A percentile compares a stretch with the other conserved stretches of the same genome.
phyloP scores from a whole-genome alignment of 139 green algal species.

The Zygnema cylindricum region DNA sequence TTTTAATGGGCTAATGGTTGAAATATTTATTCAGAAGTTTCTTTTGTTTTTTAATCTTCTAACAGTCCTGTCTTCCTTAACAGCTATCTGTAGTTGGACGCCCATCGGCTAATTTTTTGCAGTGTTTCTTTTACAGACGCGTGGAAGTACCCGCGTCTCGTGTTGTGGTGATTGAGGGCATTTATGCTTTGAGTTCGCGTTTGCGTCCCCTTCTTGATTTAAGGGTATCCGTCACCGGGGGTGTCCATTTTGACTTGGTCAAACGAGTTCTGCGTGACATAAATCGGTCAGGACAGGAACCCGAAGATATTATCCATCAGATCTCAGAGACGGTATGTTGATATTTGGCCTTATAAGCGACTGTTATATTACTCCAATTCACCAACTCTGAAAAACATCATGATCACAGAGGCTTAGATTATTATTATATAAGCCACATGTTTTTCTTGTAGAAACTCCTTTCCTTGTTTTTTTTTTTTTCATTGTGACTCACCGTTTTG shows the following conservation, averaged over 20 bases:
- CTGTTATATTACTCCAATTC: too few species aligned
- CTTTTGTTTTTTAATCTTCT: too few species aligned
- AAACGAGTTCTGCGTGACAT: conserved; percentile 97
- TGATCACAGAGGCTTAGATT: neutral
- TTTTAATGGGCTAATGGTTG: too few species aligned
- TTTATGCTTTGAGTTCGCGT: conserved; percentile 88
- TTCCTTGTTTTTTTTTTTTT: too few species aligned
- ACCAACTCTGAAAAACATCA: neutral
- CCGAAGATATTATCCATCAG: conserved; percentile 95
- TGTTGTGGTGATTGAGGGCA: conserved; percentile 94
- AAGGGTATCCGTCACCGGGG: conserved; percentile 85
- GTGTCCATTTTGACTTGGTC: conserved; percentile 97
- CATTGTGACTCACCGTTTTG: too few species aligned
- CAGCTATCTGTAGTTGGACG: too few species aligned
- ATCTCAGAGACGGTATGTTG: conserved; percentile 69
- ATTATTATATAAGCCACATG: neutral
- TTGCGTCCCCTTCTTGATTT: conserved; percentile 85
- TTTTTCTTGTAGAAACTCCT: neutral
- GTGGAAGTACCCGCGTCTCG: conserved; percentile 72
- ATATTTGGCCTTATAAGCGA: too few species aligned
- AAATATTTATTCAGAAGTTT: too few species aligned
- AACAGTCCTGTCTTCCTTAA: too few species aligned
- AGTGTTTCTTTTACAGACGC: conserved; percentile 22
- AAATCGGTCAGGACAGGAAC: conserved; percentile 78
- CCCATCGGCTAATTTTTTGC: too few species aligned